Conservation (phyloP, 768 basidiomycete species). For the Tricholoma furcatifolium region DNA sequence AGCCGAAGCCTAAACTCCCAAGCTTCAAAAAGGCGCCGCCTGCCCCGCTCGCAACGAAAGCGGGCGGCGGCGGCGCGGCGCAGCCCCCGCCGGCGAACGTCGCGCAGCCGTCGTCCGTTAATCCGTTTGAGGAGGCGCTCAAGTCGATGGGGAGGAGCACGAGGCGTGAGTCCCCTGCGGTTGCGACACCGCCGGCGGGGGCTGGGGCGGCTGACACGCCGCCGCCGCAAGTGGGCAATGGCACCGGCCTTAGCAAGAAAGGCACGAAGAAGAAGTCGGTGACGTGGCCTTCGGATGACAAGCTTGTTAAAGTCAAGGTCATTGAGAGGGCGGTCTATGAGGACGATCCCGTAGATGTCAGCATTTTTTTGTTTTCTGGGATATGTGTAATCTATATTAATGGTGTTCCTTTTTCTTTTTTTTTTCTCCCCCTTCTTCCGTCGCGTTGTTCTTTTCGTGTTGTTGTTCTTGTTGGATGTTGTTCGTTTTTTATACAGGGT, state of each 20-base stretch:
- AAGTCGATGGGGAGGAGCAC: slow-evolving; percentile 68
- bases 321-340: slow-evolving; percentile 90
- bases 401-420: slow-evolving; percentile 32
- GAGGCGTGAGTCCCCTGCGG: slow-evolving; percentile 58
- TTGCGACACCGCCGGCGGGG: slow-evolving; percentile 51
- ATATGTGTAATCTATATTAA: slow-evolving; percentile 52
- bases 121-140: slow-evolving; percentile 83
- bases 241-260: slow-evolving; percentile 31
- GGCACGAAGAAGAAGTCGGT: slow-evolving; percentile 77
- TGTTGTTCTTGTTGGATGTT: slow-evolving; percentile 26
- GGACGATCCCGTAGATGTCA: slow-evolving; percentile 85
- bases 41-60: slow-evolving; percentile 13
- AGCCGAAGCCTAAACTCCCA: slow-evolving; percentile 79
- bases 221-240: slow-evolving; percentile 18
- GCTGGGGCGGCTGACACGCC: slow-evolving; percentile 34
- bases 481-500: slow-evolving; percentile 57
- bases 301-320: slow-evolving; percentile 71
- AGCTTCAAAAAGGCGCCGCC: slow-evolving; percentile 80
- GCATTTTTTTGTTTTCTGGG: slow-evolving; percentile 45
- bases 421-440: slow-evolving; percentile 15
- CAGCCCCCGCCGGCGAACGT: slow-evolving; percentile 39
- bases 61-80: background rate
- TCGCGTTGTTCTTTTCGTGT: background rate
- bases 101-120: slow-evolving; percentile 72
- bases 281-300: slow-evolving; percentile 72